These are phyloP conservation scores for Phialophora tarda DNA, from an alignment of 2,329 filamentous ascomycete species.

Conservation along the genomic window DNA sequence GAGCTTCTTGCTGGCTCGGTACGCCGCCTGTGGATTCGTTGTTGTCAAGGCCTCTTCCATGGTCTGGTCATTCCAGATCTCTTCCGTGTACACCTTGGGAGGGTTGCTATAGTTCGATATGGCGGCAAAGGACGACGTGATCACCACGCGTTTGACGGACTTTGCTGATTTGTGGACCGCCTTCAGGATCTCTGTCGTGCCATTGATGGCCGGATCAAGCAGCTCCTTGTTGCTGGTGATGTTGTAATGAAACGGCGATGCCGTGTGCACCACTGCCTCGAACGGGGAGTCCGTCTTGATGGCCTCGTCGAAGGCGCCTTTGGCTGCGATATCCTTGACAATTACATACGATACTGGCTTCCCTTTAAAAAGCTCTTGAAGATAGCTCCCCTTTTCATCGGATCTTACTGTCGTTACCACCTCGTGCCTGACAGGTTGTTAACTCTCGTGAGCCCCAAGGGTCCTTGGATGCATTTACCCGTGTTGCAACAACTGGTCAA, in stretches of 20 bases:
- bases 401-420: slow-evolving; percentile 42
- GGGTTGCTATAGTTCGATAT: slow-evolving; percentile 56
- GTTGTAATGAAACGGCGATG: slow-evolving; percentile 74
- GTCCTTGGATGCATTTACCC: slow-evolving; percentile 16
- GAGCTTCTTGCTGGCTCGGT: slow-evolving; percentile 45
- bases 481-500: slow-evolving; percentile 25
- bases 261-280: slow-evolving; percentile 74
- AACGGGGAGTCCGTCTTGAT: slow-evolving; percentile 59
- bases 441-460: slow-evolving; percentile 2
- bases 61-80: slow-evolving; percentile 65
- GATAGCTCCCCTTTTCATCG: slow-evolving; percentile 38
- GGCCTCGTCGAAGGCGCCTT: slow-evolving; percentile 49
- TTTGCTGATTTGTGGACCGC: slow-evolving; percentile 65
- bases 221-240: slow-evolving; percentile 69
- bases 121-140: slow-evolving; percentile 72
- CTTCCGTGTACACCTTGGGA: slow-evolving; percentile 57
- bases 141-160: slow-evolving; percentile 74
- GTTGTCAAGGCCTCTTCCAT: slow-evolving; percentile 52
- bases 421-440: slow-evolving; percentile 23
- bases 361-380: slow-evolving; percentile 38
- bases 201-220: slow-evolving; percentile 65
- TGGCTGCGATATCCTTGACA: slow-evolving; percentile 29
- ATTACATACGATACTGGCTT: slow-evolving; percentile 19
- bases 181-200: slow-evolving; percentile 66
- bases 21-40: slow-evolving; percentile 51